A percentile compares a stretch with the other conserved stretches of the same genome.
These are phyloP conservation scores for Acidiella bohemica DNA, from an alignment of 495 filamentous ascomycete species.

Conservation along the genomic window DNA sequence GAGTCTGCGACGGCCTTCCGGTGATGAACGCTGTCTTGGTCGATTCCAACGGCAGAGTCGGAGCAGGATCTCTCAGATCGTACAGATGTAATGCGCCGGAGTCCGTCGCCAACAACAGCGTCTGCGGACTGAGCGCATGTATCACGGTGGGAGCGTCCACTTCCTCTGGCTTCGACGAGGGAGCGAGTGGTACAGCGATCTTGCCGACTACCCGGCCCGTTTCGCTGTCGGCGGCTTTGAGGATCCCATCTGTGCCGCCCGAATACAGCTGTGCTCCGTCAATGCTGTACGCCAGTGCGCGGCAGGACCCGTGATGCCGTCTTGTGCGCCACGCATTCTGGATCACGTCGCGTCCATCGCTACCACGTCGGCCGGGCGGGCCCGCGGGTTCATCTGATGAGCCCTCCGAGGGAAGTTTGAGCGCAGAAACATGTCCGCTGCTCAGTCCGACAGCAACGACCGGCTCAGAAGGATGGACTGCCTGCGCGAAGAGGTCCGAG, in stretches of 20 bases:
- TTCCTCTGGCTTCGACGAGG: conserved; percentile 13
- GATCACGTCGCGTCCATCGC: conserved; percentile 54
- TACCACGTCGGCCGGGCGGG: conserved; percentile 28
- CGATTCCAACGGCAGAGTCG: conserved; percentile 1
- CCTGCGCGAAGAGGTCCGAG: conserved; percentile 79
- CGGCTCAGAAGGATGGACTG: conserved; percentile 68
- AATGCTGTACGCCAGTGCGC: conserved; percentile 58
- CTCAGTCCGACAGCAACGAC: conserved; percentile 75
- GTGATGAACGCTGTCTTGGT: conserved; percentile 26
- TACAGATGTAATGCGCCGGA: conserved; percentile 79
- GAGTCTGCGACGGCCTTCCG: conserved; percentile 55
- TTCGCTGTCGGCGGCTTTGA: conserved; percentile 70
- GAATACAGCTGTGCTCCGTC: conserved; percentile 73
- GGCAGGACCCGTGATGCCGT: conserved; percentile 85
- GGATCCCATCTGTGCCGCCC: conserved; percentile 73
- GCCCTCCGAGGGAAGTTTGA: conserved; percentile 50
- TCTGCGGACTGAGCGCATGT: conserved; percentile 70
- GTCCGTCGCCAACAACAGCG: conserved; percentile 80
- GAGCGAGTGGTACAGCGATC: conserved; percentile 40
- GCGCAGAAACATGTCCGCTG: conserved; percentile 74
- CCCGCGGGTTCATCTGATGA: conserved; percentile 34
- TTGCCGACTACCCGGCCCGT: conserved; percentile 75
- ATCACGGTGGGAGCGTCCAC: conserved; percentile 63
- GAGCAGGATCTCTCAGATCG: conserved; percentile 62
- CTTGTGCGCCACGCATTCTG: conserved; percentile 77